Percentiles rank a stretch among this genome's conserved stretches.
Conservation (phyloP, 208 protist genomes). For the Trypanosomatidae sp. region DNA sequence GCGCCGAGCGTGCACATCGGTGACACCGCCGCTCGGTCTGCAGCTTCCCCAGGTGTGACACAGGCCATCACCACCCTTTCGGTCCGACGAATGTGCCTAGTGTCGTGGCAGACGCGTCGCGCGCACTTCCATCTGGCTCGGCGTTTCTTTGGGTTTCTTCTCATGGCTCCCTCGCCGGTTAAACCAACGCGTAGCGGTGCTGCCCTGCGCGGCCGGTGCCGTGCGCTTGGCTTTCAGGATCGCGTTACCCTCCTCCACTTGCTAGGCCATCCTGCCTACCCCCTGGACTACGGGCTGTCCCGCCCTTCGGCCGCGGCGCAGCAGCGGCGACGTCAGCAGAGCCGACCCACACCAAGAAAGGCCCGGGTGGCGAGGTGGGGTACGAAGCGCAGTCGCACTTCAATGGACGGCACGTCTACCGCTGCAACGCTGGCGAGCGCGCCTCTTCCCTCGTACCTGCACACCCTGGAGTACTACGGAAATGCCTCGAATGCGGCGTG, state of each 20-base stretch:
- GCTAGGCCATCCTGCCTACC: slow-evolving; percentile 43
- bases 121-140: slow-evolving; percentile 26
- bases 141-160: slow-evolving; percentile 22
- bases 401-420: not conserved
- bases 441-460: slow-evolving; percentile 9
- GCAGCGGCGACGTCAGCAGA: slow-evolving; percentile 4
- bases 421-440: not conserved
- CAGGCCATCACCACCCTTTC: not conserved
- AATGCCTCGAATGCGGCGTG: slow-evolving; percentile 38
- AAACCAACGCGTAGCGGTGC: not conserved
- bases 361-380: slow-evolving; percentile 3
- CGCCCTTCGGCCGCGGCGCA: slow-evolving; percentile 15
- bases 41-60: not conserved
- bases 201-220: slow-evolving; percentile 10
- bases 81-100: not conserved
- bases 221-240: slow-evolving; percentile 45
- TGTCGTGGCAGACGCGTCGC: slow-evolving; percentile 12
- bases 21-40: not conserved
- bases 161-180: slow-evolving; percentile 1
- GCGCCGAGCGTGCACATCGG: not conserved
- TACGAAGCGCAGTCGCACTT: slow-evolving; percentile 4
- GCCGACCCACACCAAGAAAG: not conserved
- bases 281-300: slow-evolving; percentile 31
- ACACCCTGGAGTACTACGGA: slow-evolving; percentile 22
- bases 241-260: slow-evolving; percentile 48